Conservation (phyloP, 257 asterid genomes). For the Buddleja alternifolia region DNA sequence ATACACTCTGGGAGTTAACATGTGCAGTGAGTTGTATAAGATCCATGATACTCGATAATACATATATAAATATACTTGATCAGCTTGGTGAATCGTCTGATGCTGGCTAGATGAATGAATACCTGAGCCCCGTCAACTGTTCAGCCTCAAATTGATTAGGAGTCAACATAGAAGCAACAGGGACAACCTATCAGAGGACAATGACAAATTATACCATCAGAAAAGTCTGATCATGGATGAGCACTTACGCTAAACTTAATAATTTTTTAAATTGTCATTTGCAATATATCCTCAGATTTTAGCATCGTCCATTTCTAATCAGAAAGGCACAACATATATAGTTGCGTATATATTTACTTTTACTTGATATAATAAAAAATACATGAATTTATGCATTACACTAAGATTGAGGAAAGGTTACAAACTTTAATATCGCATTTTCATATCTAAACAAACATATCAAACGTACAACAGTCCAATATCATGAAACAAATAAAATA, state of each 20-base stretch:
- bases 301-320: slow-evolving; percentile 6
- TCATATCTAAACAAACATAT: slow-evolving; percentile 1
- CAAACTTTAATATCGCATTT: slow-evolving; percentile 2
- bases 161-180: slow-evolving; percentile 96
- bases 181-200: slow-evolving; percentile 69
- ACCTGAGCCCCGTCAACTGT: slow-evolving; percentile 80
- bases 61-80: slow-evolving; percentile 6
- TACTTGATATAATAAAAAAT: not conserved
- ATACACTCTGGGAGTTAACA: not conserved
- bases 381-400: not conserved
- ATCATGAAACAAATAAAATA: slow-evolving; percentile 1
- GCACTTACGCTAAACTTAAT: too few relatives aligned
- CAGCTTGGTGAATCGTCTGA: slow-evolving; percentile 15
- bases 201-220: slow-evolving; percentile 29
- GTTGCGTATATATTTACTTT: not conserved
- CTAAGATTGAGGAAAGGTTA: not conserved
- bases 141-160: slow-evolving; percentile 99
- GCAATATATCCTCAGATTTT: not conserved
- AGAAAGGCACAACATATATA: not conserved
- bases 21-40: slow-evolving; percentile 6
- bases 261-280: not conserved
- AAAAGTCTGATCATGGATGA: too few relatives aligned
- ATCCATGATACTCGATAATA: slow-evolving; percentile 14
- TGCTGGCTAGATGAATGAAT: slow-evolving; percentile 30
- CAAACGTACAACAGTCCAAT: slow-evolving; percentile 12